phyloP scores from a whole-genome alignment of 139 green algal species.

The Micractinium conductrix region DNA sequence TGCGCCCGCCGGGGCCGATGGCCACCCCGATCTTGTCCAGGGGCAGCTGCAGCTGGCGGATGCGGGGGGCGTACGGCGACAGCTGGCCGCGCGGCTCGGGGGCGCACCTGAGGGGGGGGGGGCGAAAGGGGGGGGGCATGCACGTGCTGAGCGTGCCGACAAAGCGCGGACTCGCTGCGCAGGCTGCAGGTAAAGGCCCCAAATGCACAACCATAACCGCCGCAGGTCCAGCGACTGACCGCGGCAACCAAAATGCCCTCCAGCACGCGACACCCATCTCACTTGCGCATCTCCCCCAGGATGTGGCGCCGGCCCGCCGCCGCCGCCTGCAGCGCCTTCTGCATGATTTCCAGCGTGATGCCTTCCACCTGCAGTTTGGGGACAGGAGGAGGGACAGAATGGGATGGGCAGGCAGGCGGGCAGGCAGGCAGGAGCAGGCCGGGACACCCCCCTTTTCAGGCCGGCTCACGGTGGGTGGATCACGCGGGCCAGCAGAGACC shows the following conservation, averaged over 20 bases:
- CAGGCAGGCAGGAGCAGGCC: no score
- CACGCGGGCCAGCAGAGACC: no score
- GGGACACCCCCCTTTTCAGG: no score
- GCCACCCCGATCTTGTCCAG: constrained; percentile 70
- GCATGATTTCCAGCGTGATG: constrained; percentile 94
- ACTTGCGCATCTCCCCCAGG: constrained; percentile 79
- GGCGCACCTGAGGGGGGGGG: constrained; percentile 44
- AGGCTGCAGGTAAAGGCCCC: no score
- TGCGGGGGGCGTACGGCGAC: constrained; percentile 65
- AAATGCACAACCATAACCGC: no score
- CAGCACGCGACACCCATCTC: background rate
- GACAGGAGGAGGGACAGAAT: background rate
- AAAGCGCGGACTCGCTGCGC: no score
- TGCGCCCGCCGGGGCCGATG: constrained; percentile 86
- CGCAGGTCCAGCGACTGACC: no score
- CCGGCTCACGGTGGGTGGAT: no score
- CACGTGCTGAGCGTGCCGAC: no score
- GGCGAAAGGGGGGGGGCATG: background rate
- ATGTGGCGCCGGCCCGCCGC: constrained; percentile 74
- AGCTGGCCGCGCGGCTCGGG: constrained; percentile 68
- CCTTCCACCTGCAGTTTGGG: constrained; percentile 74
- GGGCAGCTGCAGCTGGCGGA: constrained; percentile 49
- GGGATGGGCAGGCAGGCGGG: background rate
- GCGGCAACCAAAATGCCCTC: no score
- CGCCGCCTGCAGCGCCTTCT: constrained; percentile 80